Evolutionary conservation across 1,139 yeast species (phyloP), one percentile per base, ranked within the genome.

Genomic region (Diutina rugosa): DNA sequence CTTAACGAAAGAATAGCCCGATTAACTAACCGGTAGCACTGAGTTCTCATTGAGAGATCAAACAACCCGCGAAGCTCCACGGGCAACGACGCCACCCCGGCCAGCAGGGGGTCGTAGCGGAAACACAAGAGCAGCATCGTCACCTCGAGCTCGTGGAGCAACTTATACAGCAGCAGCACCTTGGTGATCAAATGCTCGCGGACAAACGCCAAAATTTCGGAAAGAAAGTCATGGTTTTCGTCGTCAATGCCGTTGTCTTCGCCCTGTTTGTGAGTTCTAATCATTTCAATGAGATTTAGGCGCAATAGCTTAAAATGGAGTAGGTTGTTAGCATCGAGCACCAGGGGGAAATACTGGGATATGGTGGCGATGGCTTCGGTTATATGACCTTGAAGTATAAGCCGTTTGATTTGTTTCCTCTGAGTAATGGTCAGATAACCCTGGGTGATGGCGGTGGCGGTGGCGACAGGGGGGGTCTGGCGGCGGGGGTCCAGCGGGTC

Each of bases 61-160:
- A 84, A 77, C 44, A 85, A 65, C 32, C 71, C 68, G 51, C 77
- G 69, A 60, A 85, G 67, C 59, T 78, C 81, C 32, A 71, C 71
- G 0, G 90, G 90, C 47, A 85, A 65, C 58, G 73, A 78, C 21
- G 12, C 32, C 53, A 68, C 67, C 60, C 73, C 76, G 26, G 72
- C 32, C 66, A 66, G 6, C 3, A 61, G 57, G n/a, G 77, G 71
- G 58, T 75, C 79, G 61, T 76, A 75, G 56, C 68, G 72, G 61
- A 82, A 82, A 62, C 87, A 83, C 41, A 86, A 70, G 56, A 83
- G 71, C 56, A 90, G 84, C 89, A 86, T 85, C 9, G 89, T 81
- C 45, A 83, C 70, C 63, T 86, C 91, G 59, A 86, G 70, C 61
- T 85, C 89, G 59, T 80, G 79, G 68, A 85, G 64, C 70, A 84